Evolutionary conservation across 352 stramenopile genomes (phyloP).

Genomic region (Aphanomyces cochlioides): DNA sequence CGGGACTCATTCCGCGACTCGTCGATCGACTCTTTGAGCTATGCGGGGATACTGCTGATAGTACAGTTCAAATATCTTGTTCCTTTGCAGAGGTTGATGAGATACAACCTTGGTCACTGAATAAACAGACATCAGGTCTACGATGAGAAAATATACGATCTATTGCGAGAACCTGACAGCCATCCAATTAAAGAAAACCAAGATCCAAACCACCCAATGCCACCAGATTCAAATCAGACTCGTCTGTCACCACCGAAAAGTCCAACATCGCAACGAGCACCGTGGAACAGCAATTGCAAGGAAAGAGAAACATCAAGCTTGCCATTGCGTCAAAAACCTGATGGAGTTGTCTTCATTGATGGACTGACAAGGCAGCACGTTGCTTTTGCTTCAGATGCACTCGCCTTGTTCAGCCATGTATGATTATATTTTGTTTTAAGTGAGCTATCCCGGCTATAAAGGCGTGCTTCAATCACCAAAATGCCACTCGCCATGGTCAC

Average conservation of each 20-base stretch:
- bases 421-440: no score
- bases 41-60: constrained; percentile 23
- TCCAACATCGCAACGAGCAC: constrained; percentile 26
- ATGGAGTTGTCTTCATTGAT: constrained; percentile 65
- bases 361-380: constrained; percentile 58
- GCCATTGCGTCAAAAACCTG: constrained; percentile 58
- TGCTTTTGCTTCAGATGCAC: constrained; percentile 42
- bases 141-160: constrained; percentile 77
- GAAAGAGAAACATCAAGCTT: constrained; percentile 52
- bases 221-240: background rate
- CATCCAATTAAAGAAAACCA: no score
- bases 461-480: no score
- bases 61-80: constrained; percentile 42
- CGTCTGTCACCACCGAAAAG: constrained; percentile 4
- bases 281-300: constrained; percentile 51
- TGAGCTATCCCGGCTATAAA: no score
- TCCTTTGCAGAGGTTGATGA: background rate
- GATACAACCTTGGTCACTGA: background rate
- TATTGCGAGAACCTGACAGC: constrained; percentile 26
- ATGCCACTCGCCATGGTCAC: constrained; percentile 40
- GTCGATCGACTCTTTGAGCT: constrained; percentile 53
- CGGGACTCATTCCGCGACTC: constrained; percentile 55
- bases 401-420: constrained; percentile 62
- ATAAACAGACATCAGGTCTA: constrained; percentile 46
- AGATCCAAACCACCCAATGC: background rate